These are phyloP conservation scores for Capsicum pubescens DNA, from an alignment of 257 asterid species.

Conservation along the genomic window DNA sequence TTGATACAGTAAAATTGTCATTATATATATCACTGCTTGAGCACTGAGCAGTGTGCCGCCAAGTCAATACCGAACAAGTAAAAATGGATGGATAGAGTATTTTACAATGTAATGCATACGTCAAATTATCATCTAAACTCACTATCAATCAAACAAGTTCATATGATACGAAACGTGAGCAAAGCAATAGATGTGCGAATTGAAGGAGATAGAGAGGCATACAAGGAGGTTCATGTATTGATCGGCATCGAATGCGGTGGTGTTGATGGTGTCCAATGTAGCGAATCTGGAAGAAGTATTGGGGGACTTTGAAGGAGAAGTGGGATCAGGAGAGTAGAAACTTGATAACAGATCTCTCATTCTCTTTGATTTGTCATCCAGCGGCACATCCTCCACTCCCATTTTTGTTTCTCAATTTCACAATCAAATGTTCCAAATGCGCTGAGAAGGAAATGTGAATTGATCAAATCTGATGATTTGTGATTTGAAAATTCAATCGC, in stretches of 20 bases:
- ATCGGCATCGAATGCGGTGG: slow-evolving; percentile 85
- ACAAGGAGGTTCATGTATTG: slow-evolving; percentile 98
- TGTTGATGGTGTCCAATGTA: slow-evolving; percentile 91
- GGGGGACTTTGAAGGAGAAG: slow-evolving; percentile 42
- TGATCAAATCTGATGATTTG: slow-evolving; percentile 1
- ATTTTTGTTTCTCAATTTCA: slow-evolving; percentile 37
- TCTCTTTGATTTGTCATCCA: slow-evolving; percentile 96
- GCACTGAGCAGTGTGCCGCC: no score
- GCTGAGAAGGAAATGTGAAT: not conserved
- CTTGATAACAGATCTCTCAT: slow-evolving; percentile 97
- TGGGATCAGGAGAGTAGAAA: slow-evolving; percentile 83
- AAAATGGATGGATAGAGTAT: no score
- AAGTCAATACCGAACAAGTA: no score
- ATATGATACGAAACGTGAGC: not conserved
- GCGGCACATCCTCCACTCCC: slow-evolving; percentile 66
- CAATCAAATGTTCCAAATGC: not conserved
- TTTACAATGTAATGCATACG: not conserved
- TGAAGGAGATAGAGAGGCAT: slow-evolving; percentile 26
- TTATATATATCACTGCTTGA: no score
- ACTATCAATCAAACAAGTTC: not conserved
- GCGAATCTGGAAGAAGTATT: slow-evolving; percentile 82
- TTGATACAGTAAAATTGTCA: no score
- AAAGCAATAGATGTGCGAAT: no score
- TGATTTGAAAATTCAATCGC: not conserved
- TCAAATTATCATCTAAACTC: not conserved